Conservation (phyloP, 129 eudicot species). For the Oenanthe sinensis region DNA sequence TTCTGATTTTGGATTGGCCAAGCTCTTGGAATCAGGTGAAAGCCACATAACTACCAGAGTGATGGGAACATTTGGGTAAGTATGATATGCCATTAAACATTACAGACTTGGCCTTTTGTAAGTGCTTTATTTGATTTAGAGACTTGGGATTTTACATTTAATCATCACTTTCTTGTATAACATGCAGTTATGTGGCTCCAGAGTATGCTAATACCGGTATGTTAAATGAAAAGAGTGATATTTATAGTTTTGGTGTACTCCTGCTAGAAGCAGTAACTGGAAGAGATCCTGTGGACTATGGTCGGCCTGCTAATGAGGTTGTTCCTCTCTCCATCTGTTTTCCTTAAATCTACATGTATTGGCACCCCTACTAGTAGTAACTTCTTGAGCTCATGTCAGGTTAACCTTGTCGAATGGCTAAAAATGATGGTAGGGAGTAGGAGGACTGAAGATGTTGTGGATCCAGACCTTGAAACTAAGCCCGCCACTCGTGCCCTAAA, state of each 20-base stretch:
- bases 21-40: slow-evolving; percentile 90
- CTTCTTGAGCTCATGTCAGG: slow-evolving; percentile 32
- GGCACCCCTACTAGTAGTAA: neutral
- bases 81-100: slow-evolving; percentile 2
- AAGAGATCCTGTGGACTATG: slow-evolving; percentile 92
- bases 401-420: slow-evolving; percentile 97
- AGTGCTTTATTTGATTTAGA: neutral
- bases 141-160: neutral
- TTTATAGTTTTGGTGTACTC: slow-evolving; percentile 87
- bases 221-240: slow-evolving; percentile 90
- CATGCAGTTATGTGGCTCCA: slow-evolving; percentile 86
- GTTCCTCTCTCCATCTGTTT: neutral
- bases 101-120: neutral
- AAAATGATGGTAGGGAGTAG: slow-evolving; percentile 92
- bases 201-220: slow-evolving; percentile 92
- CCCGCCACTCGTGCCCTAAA: slow-evolving; percentile 82
- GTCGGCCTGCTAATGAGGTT: slow-evolving; percentile 87
- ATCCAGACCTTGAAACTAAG: slow-evolving; percentile 64
- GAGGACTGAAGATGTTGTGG: slow-evolving; percentile 88
- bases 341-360: neutral
- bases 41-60: slow-evolving; percentile 93
- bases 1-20: slow-evolving; percentile 95
- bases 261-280: slow-evolving; percentile 87
- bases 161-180: neutral
- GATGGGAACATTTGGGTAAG: slow-evolving; percentile 97